Percentiles rank a stretch among this genome's conserved stretches.
Conservation (phyloP, 1,284 basidiomycete genomes). For the Kwoniella shivajii region DNA sequence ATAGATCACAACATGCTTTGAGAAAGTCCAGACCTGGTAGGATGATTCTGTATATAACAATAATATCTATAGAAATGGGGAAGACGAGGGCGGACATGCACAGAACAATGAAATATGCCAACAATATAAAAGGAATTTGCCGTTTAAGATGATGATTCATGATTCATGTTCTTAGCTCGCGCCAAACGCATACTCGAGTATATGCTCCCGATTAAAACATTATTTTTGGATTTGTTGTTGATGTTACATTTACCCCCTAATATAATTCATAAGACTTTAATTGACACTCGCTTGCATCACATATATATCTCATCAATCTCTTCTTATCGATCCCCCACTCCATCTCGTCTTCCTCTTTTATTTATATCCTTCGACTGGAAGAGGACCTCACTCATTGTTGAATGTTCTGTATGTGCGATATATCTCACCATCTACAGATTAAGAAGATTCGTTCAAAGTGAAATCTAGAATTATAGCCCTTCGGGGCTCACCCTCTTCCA, state of each 20-base stretch:
- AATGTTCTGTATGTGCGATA: neutral
- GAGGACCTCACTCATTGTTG: neutral
- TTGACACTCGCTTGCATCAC: neutral
- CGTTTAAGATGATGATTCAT: too few relatives aligned
- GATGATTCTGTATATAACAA: too few relatives aligned
- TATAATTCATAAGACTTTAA: neutral
- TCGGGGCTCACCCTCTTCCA: neutral
- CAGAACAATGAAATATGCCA: too few relatives aligned
- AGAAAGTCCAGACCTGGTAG: too few relatives aligned
- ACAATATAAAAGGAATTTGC: too few relatives aligned
- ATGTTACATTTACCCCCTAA: slow-evolving; percentile 17
- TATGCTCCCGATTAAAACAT: too few relatives aligned
- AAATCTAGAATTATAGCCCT: slow-evolving; percentile 5
- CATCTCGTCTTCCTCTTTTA: neutral
- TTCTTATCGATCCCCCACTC: neutral
- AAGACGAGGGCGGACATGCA: too few relatives aligned
- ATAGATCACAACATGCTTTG: neutral
- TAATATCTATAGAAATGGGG: too few relatives aligned
- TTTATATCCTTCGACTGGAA: neutral
- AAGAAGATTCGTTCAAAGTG: slow-evolving; percentile 4
- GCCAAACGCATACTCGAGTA: too few relatives aligned
- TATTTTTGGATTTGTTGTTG: slow-evolving; percentile 9
- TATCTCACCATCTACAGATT: neutral
- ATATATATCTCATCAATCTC: neutral
- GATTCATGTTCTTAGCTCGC: too few relatives aligned